phyloP scores from a whole-genome alignment of 2,329 filamentous ascomycete genomes.

The Phaeosphaeria sp. region DNA sequence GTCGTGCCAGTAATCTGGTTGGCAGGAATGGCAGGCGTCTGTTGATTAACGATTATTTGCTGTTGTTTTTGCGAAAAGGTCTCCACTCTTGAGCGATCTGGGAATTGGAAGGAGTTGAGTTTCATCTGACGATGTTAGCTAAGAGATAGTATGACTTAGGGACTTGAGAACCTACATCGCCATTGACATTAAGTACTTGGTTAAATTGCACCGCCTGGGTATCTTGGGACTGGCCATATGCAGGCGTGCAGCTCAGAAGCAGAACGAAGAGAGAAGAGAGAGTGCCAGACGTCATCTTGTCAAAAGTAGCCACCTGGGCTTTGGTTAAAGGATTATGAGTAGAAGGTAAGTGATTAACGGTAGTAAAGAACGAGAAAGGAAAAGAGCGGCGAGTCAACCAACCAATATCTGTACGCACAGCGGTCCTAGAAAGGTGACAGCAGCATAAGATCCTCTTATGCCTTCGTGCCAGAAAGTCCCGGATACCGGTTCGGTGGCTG shows the following conservation, averaged over 20 bases:
- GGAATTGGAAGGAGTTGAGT: conserved; percentile 47
- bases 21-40: conserved; percentile 40
- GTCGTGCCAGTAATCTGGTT: conserved; percentile 48
- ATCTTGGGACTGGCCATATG: conserved; percentile 26
- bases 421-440: conserved; percentile 13
- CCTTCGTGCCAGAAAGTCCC: conserved; percentile 12
- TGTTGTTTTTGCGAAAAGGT: conserved; percentile 48
- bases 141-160: no score
- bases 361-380: conserved; percentile 17
- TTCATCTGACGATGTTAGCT: conserved; percentile 39
- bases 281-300: conserved; percentile 47
- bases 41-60: conserved; percentile 50
- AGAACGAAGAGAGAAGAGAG: conserved; percentile 41
- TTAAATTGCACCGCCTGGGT: conserved; percentile 44
- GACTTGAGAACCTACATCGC: conserved; percentile 36
- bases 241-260: conserved; percentile 34
- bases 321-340: conserved; percentile 29
- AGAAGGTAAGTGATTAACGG: conserved; percentile 23
- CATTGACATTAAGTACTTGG: conserved; percentile 50
- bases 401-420: conserved; percentile 41
- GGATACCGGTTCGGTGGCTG: conserved; percentile 20
- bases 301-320: conserved; percentile 43
- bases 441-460: conserved; percentile 32
- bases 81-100: conserved; percentile 46
- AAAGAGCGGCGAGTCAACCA: conserved; percentile 39